Evolutionary conservation across 2,329 filamentous ascomycete species (phyloP).

Genomic region (Chaetothyriales sp.): DNA sequence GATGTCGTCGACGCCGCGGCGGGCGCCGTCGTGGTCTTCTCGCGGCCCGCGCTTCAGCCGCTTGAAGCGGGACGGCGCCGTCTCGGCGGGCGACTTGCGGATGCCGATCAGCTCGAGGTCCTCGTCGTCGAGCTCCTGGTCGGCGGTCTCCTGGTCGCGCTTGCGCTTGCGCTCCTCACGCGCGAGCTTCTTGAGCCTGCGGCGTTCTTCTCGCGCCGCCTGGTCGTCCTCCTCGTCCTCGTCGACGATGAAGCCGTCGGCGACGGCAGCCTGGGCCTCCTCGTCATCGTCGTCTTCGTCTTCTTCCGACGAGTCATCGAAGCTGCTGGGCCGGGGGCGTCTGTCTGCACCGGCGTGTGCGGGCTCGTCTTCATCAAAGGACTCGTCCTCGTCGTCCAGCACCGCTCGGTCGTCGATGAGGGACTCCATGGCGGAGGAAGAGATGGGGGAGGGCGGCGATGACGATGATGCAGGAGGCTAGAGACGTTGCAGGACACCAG

Average conservation of each 20-base stretch:
- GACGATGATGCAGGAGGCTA: neutral
- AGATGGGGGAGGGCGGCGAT: neutral
- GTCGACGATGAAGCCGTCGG: conserved; percentile 91
- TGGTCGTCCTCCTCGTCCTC: conserved; percentile 76
- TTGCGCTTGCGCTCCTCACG: conserved; percentile 65
- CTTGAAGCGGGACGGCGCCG: conserved; percentile 71
- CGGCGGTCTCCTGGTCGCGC: conserved; percentile 67
- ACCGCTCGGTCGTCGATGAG: conserved; percentile 77
- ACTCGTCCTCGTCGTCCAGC: conserved; percentile 76
- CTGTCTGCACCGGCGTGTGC: conserved; percentile 40
- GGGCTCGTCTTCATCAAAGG: conserved; percentile 64
- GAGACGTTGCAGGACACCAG: neutral
- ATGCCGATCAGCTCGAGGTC: conserved; percentile 82
- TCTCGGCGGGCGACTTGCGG: conserved; percentile 45
- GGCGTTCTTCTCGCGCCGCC: conserved; percentile 50
- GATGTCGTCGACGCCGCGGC: conserved; percentile 68
- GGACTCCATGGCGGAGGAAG: conserved; percentile 25
- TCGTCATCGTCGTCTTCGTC: conserved; percentile 89
- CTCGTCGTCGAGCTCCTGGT: conserved; percentile 78
- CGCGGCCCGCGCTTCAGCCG: conserved; percentile 84
- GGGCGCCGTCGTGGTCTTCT: conserved; percentile 52
- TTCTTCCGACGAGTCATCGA: conserved; percentile 82
- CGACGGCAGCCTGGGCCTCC: conserved; percentile 49
- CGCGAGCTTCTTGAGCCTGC: conserved; percentile 24
- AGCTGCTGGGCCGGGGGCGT: conserved; percentile 30